Conservation (phyloP, 202 grass and related monocot genomes). For the Hordeum pubiflorum region DNA sequence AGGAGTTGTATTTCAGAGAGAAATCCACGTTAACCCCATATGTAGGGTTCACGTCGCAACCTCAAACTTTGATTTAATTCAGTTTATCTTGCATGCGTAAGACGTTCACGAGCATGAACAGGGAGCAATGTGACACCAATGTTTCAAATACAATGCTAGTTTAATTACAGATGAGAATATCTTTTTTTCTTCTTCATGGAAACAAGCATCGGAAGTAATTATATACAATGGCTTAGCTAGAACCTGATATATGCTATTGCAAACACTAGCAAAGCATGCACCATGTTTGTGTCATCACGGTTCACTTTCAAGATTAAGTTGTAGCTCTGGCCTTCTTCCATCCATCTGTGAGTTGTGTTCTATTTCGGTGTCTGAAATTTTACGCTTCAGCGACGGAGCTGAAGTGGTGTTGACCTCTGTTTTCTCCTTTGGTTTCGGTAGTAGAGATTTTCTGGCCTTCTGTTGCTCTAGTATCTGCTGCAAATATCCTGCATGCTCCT, state of each 20-base stretch:
- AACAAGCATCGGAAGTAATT: neutral
- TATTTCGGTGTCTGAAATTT: slow-evolving; percentile 3
- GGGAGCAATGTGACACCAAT: no score
- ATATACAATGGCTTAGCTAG: slow-evolving; percentile 7
- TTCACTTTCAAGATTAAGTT: slow-evolving; percentile 28
- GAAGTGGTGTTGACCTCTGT: slow-evolving; percentile 1
- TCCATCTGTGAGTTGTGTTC: slow-evolving; percentile 20
- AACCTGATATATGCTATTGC: neutral
- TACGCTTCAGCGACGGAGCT: neutral
- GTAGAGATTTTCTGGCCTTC: slow-evolving; percentile 31
- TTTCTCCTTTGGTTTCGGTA: neutral
- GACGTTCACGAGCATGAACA: no score
- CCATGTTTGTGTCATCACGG: slow-evolving; percentile 7
- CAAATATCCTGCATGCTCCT: slow-evolving; percentile 76
- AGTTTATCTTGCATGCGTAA: no score
- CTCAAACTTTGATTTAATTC: no score
- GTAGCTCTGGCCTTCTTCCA: slow-evolving; percentile 10
- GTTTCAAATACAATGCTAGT: no score
- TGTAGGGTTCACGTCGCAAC: no score
- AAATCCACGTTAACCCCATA: no score
- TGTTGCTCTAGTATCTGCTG: slow-evolving; percentile 76
- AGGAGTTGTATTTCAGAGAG: no score
- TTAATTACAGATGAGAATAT: no score
- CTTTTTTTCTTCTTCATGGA: no score
- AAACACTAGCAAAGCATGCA: neutral